Conservation (phyloP, 2,329 filamentous ascomycete species). For the Aspergillus ochraceus region DNA sequence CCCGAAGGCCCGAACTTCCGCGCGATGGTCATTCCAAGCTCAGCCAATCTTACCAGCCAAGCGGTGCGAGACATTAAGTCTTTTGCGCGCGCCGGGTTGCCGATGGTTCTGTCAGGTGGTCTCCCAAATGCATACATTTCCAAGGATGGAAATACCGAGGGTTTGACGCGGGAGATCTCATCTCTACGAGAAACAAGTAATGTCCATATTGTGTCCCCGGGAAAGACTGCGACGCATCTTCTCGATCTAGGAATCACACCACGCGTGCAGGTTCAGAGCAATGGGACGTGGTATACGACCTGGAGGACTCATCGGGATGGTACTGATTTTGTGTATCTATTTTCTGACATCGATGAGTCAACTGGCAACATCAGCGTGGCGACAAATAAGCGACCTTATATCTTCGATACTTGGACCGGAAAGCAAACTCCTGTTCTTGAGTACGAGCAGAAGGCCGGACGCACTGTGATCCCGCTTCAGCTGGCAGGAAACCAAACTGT, state of each 20-base stretch:
- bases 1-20: constrained; percentile 25
- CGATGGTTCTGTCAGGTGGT: constrained; percentile 37
- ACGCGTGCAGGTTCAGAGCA: constrained; percentile 23
- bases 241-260: constrained; percentile 33
- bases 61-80: constrained; percentile 12
- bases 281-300: constrained; percentile 33
- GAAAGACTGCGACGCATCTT: constrained; percentile 33
- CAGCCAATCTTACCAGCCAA: constrained; percentile 14
- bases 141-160: constrained; percentile 28
- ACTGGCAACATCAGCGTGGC: constrained; percentile 29
- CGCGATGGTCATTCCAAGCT: constrained; percentile 17
- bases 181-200: constrained; percentile 30
- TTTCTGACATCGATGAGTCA: background rate
- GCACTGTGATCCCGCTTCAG: constrained; percentile 34
- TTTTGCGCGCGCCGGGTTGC: constrained; percentile 28
- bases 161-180: constrained; percentile 26
- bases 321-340: constrained; percentile 1
- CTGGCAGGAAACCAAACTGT: constrained; percentile 43
- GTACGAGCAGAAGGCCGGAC: constrained; percentile 30
- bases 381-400: constrained; percentile 35
- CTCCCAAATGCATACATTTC: constrained; percentile 4
- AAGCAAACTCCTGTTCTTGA: constrained; percentile 29
- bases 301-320: background rate
- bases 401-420: constrained; percentile 48
- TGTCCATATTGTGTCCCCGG: constrained; percentile 33